phyloP scores from a whole-genome alignment of 2,329 filamentous ascomycete species.

The Aspergillus texensis region DNA sequence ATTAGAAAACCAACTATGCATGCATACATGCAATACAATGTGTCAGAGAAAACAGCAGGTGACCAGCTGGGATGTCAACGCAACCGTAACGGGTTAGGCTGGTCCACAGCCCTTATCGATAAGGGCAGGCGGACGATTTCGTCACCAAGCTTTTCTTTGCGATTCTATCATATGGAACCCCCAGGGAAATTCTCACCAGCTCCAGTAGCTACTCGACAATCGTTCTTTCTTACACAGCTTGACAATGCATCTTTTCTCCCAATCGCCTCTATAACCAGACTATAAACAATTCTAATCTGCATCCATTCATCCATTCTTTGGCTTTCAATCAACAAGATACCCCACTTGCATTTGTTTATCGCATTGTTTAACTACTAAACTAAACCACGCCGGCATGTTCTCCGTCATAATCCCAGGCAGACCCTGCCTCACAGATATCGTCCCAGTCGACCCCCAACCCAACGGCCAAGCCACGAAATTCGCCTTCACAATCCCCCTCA shows the following conservation, averaged over 20 bases:
- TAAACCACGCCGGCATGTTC: constrained; percentile 51
- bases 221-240: not conserved
- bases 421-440: constrained; percentile 61
- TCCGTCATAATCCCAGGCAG: constrained; percentile 63
- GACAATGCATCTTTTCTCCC: constrained; percentile 1
- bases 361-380: not conserved
- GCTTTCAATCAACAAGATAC: not conserved
- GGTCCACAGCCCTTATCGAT: constrained; percentile 31
- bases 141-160: constrained; percentile 28
- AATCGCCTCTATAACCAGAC: not conserved
- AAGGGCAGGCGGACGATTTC: constrained; percentile 29
- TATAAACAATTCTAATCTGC: not conserved
- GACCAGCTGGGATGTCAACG: not conserved
- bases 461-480: constrained; percentile 63
- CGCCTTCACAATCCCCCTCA: constrained; percentile 67
- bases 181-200: constrained; percentile 20
- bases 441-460: constrained; percentile 53
- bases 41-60: not conserved
- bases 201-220: constrained; percentile 1
- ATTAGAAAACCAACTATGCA: not conserved
- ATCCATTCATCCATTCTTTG: not conserved
- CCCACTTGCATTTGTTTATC: not conserved
- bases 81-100: not conserved
- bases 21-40: not conserved
- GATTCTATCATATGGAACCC: constrained; percentile 27